Percentiles rank a stretch among this genome's conserved stretches.
phyloP scores from a whole-genome alignment of 495 filamentous ascomycete genomes.

The Pyrenula massariospora region DNA sequence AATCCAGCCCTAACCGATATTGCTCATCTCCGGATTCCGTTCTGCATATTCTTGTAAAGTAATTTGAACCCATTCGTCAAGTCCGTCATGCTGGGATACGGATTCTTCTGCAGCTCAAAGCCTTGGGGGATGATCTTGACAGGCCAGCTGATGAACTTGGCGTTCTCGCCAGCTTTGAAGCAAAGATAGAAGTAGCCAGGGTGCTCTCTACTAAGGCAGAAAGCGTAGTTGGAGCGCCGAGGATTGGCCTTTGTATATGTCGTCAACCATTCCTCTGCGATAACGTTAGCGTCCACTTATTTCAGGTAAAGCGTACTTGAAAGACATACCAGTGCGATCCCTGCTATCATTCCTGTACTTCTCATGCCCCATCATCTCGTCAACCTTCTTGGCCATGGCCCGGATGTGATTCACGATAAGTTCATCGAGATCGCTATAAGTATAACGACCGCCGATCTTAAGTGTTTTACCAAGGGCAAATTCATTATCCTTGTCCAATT shows the following conservation, averaged over 20 bases:
- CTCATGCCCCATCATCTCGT: conserved; percentile 86
- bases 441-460: conserved; percentile 75
- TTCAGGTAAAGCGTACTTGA: conserved; percentile 1
- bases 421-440: conserved; percentile 91
- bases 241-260: conserved; percentile 95
- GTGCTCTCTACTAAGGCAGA: conserved; percentile 84
- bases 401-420: conserved; percentile 94
- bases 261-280: conserved; percentile 79
- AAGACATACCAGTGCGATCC: conserved; percentile 67
- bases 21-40: conserved; percentile 22
- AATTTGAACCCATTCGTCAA: conserved; percentile 82
- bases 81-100: conserved; percentile 87
- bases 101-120: conserved; percentile 74
- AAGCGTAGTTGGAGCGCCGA: conserved; percentile 81
- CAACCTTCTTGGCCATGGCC: conserved; percentile 94
- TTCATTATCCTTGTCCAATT: conserved; percentile 91
- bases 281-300: conserved; percentile 18
- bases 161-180: conserved; percentile 78
- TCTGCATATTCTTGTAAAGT: conserved; percentile 45
- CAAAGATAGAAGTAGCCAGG: conserved; percentile 91
- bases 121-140: conserved; percentile 84
- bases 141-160: conserved; percentile 64
- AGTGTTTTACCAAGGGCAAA: conserved; percentile 79
- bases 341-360: conserved; percentile 76
- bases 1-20: not conserved